Evolutionary conservation across 192 early-diverging fungal species (phyloP).

Genomic region (Lunasporangiospora selenospora): DNA sequence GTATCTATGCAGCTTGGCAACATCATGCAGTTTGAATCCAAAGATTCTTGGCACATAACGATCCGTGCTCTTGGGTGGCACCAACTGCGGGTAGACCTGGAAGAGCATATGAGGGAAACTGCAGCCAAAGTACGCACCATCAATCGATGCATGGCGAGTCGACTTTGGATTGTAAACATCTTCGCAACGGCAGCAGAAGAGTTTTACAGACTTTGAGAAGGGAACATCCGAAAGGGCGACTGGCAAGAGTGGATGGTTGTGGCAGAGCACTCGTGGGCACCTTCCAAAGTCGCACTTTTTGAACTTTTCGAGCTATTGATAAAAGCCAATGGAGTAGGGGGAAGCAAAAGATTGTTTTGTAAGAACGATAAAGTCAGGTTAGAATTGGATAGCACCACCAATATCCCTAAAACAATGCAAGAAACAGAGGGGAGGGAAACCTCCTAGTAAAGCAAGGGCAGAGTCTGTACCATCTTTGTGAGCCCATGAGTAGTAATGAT

Average conservation of each 20-base stretch:
- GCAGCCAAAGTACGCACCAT: conserved; percentile 97
- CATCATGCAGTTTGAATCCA: conserved; percentile 94
- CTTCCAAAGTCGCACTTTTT: conserved; percentile 93
- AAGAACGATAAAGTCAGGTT: too few species aligned
- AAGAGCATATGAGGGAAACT: conserved; percentile 97
- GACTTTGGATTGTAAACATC: conserved; percentile 96
- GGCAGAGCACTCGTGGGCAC: conserved; percentile 95
- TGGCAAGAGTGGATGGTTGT: conserved; percentile 88
- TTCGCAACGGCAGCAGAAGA: conserved; percentile 97
- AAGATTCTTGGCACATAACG: conserved; percentile 97
- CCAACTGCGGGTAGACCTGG: conserved; percentile 85
- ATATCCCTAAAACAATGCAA: background rate
- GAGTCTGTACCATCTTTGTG: conserved; percentile 87
- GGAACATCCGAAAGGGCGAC: conserved; percentile 91
- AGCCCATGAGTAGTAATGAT: conserved; percentile 92
- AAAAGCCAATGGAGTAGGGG: too few species aligned
- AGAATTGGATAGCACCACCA: background rate
- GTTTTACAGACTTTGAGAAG: conserved; percentile 84
- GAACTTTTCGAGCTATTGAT: conserved; percentile 84
- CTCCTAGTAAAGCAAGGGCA: background rate
- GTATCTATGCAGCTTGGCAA: conserved; percentile 87
- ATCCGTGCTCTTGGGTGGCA: conserved; percentile 79
- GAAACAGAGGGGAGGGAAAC: background rate
- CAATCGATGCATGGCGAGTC: conserved; percentile 82
- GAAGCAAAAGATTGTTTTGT: too few species aligned